Evolutionary conservation across 1,139 yeast species (phyloP).

Genomic region (Torulaspora pretoriensis): DNA sequence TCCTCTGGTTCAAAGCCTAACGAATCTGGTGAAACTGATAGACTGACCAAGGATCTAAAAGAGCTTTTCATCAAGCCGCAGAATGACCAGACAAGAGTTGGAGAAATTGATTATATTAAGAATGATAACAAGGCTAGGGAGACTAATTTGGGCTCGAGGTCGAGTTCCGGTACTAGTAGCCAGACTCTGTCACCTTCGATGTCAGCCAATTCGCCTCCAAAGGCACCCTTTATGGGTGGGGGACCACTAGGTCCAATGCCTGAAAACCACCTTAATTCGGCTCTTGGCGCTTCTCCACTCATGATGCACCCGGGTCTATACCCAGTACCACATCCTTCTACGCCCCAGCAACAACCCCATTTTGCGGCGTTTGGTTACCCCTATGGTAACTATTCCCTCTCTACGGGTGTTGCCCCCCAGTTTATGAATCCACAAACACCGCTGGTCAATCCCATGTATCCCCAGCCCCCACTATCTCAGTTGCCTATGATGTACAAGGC

Average conservation of each 20-base stretch:
- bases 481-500: conserved; percentile 16
- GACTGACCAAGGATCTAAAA: conserved; percentile 23
- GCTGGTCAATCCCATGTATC: conserved; percentile 14
- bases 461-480: conserved; percentile 12
- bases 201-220: not conserved
- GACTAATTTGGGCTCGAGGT: not conserved
- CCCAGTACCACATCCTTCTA: conserved; percentile 7
- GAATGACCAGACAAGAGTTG: not conserved
- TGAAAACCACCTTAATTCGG: not conserved
- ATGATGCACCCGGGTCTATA: conserved; percentile 11
- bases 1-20: conserved; percentile 5
- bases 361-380: conserved; percentile 9
- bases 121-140: conserved; percentile 2
- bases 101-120: not conserved
- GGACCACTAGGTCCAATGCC: not conserved
- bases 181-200: not conserved
- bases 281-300: conserved; percentile 8
- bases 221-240: not conserved
- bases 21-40: conserved; percentile 11
- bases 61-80: conserved; percentile 17
- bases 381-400: conserved; percentile 16
- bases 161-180: conserved; percentile 1
- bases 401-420: conserved; percentile 14
- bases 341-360: conserved; percentile 12
- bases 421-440: conserved; percentile 16